Evolutionary conservation across 2,329 filamentous ascomycete species (phyloP), one percentile per base, ranked within the genome.

Genomic region (Venturia nashicola): DNA sequence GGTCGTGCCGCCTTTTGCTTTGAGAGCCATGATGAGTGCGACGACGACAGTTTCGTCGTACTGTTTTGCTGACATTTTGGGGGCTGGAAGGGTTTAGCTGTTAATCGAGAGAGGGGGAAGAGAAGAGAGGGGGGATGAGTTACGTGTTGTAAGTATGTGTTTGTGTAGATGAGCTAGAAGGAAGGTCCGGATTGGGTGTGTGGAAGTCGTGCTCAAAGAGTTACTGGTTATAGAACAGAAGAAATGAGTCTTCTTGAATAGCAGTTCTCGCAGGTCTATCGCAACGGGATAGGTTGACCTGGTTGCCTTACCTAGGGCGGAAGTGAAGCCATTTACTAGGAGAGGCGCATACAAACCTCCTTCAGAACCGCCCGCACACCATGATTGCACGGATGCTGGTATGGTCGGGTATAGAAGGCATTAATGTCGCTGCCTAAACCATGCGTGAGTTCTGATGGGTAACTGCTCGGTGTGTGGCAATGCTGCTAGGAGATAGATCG

Each of bases 1-100:
- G 3, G 27, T 9, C 36, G 61, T 40, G n/a, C 61, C 61, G 9
- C 61, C 61, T 20, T 40, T 40, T 4, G 23, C 9, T 39, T 57
- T 54, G 9, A 63, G 11, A 9, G 61, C 36, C 61, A 63, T 55
- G 34, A 63, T 27, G 20, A 63, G 61, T 2, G 36, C 61, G 44
- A 57, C 14, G 3, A 63, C 61, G 44, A 55, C 46, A 27, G 20
- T 20, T 20, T 39, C 61, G 40, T 63, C 61, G 36, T 63, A 63
- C 39, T 63, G 61, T 27, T 63, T 63, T 18, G 51, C 14, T 20
- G 16, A 18, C 16, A 7, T 55, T 55, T 4, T 36, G 23, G 51
- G 14, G 16, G 12, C 11, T 16, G 23, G 27, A 3, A 27, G 12
- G 16, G 51, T 16, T 27, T 20, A 36, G 51, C 7, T 32, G 12